Evolutionary conservation across 2,329 filamentous ascomycete species (phyloP).

Genomic region (Chaetothyriales sp.): DNA sequence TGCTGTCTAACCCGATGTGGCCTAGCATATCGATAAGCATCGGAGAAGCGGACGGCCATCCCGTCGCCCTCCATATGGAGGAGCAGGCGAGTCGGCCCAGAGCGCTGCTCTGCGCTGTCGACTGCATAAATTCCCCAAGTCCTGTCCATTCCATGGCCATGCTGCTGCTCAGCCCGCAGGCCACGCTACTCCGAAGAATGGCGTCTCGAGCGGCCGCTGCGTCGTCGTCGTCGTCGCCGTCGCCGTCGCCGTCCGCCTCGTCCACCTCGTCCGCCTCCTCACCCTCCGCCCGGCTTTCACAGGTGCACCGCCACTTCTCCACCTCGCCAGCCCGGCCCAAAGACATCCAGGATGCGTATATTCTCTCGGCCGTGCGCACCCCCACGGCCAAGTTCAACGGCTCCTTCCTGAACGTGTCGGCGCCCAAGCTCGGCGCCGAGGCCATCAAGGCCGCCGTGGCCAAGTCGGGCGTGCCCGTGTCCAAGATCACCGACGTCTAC

Average conservation of each 20-base stretch:
- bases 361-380: constrained; percentile 77
- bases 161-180: background rate
- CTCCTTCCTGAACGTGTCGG: constrained; percentile 66
- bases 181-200: background rate
- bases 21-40: background rate
- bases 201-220: background rate
- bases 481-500: constrained; percentile 81
- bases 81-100: too few species aligned
- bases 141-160: background rate
- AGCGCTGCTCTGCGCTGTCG: background rate
- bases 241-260: constrained; percentile 7
- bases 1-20: background rate
- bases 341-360: constrained; percentile 84
- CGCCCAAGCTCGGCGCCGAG: constrained; percentile 74
- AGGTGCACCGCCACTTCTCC: constrained; percentile 40
- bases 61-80: background rate
- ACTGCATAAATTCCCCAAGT: background rate
- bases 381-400: constrained; percentile 93
- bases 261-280: constrained; percentile 18
- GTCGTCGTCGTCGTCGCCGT: background rate
- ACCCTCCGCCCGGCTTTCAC: constrained; percentile 30
- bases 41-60: background rate
- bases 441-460: constrained; percentile 84
- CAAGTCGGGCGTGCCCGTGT: constrained; percentile 68
- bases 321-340: constrained; percentile 35